Percentiles rank a stretch among this genome's conserved stretches.
phyloP scores from a whole-genome alignment of 768 basidiomycete species.

The Termitomyces sp. region DNA sequence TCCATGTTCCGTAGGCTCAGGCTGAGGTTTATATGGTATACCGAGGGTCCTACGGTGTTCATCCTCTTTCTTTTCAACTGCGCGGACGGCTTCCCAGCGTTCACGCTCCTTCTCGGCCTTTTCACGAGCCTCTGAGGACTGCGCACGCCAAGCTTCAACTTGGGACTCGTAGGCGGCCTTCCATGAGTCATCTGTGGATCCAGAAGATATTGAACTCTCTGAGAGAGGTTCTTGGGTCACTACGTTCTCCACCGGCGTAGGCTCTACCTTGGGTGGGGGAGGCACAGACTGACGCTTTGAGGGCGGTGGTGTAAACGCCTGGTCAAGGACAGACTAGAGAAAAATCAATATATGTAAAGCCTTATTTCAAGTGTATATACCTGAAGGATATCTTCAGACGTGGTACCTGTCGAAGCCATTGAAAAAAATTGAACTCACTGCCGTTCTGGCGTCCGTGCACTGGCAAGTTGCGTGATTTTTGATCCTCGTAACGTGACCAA shows the following conservation, averaged over 20 bases:
- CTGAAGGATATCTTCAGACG: conserved; percentile 23
- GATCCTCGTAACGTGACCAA: conserved; percentile 9
- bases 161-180: conserved; percentile 69
- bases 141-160: conserved; percentile 66
- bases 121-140: conserved; percentile 68
- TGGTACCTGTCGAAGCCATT: conserved; percentile 13
- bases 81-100: conserved; percentile 69
- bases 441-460: background rate
- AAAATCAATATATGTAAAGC: background rate
- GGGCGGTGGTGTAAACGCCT: conserved; percentile 32
- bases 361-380: conserved; percentile 7
- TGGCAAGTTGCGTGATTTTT: conserved; percentile 7
- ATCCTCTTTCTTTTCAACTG: conserved; percentile 46
- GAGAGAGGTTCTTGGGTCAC: conserved; percentile 8
- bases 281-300: conserved; percentile 25
- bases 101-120: conserved; percentile 75
- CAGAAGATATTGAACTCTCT: conserved; percentile 16
- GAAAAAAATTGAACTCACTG: conserved; percentile 4
- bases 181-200: conserved; percentile 48
- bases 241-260: conserved; percentile 6
- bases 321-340: conserved; percentile 25
- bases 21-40: background rate
- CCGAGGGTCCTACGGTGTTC: conserved; percentile 36
- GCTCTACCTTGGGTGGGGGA: background rate
- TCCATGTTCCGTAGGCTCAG: conserved; percentile 12